Evolutionary conservation across 2,329 filamentous ascomycete genomes (phyloP), one percentile per base, ranked within the genome.

Genomic region (Laburnicola sp.): DNA sequence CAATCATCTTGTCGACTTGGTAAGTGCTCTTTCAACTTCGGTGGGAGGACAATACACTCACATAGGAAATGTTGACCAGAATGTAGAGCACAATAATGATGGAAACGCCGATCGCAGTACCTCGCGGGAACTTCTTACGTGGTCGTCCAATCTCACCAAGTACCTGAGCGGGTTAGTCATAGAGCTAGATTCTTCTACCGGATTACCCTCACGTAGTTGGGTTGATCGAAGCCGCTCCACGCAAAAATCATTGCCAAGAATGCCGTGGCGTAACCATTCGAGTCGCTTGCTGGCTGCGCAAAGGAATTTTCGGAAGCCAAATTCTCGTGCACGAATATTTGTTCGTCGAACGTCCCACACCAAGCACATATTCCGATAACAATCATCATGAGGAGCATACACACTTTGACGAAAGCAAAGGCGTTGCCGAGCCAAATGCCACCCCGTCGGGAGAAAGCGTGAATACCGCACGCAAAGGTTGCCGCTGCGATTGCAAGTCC

Each of bases 371-470:
- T 67, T 7, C 73, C 76, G 21, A 73, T 62, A 6, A 76, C 70
- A 36, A 76, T 68, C 41, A 83, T 78, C 7, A 76, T 64, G 1
- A 81, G 48, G 2, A 83, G 71, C 1, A 82, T 74, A 39, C 69
- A 58, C 2, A 81, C 63, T 56, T 83, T 83, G 51, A 80, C 57
- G 2, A 76, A 63, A 3, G 80, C 80, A 28, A 83, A 68, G n/a
- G 74, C 23, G 53, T 82, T 82, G 60, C 80, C 81, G 23, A 82
- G 58, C 22, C 71, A 60, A 37, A 83, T 80, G 2, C 81, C 81
- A 2, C 78, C 78, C 6, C 75, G 69, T 25, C 81, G 70, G 37
- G 78, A 82, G 26, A 70, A 62, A 2, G 66, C 74, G 51, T 83
- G 80, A 1, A 82, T 71, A 16, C 80, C 68, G 48, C 78, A 79